Conservation (phyloP, 2,329 filamentous ascomycete species). For the Aureobasidium musti region DNA sequence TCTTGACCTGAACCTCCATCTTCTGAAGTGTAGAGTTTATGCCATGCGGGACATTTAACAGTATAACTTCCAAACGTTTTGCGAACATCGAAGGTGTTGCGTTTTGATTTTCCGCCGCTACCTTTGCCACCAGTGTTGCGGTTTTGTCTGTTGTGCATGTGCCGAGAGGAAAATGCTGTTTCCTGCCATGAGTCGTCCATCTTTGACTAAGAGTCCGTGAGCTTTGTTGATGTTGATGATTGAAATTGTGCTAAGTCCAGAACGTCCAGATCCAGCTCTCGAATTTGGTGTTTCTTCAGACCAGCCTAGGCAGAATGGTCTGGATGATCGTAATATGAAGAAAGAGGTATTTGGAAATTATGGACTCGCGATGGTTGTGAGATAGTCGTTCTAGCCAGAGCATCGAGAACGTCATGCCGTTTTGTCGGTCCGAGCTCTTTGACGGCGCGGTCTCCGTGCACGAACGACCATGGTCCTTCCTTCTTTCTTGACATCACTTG, state of each 20-base stretch:
- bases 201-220: neutral
- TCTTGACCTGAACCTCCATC: neutral
- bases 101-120: neutral
- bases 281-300: neutral
- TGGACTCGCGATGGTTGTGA: neutral
- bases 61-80: conserved; percentile 5
- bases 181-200: conserved; percentile 24
- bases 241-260: too few species aligned
- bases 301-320: neutral
- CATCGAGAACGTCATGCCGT: conserved; percentile 14
- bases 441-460: neutral
- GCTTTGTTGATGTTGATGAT: neutral
- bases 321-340: neutral
- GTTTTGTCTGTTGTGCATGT: conserved; percentile 8
- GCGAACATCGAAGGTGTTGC: conserved; percentile 13
- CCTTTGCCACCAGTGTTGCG: neutral
- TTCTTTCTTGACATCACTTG: neutral
- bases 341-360: neutral
- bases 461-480: neutral
- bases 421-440: neutral
- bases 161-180: conserved; percentile 1
- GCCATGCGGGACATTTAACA: conserved; percentile 1
- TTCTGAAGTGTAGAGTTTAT: neutral
- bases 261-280: neutral
- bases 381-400: neutral